Conservation (phyloP, 1,284 basidiomycete genomes). For the Ceratobasidium sp. region DNA sequence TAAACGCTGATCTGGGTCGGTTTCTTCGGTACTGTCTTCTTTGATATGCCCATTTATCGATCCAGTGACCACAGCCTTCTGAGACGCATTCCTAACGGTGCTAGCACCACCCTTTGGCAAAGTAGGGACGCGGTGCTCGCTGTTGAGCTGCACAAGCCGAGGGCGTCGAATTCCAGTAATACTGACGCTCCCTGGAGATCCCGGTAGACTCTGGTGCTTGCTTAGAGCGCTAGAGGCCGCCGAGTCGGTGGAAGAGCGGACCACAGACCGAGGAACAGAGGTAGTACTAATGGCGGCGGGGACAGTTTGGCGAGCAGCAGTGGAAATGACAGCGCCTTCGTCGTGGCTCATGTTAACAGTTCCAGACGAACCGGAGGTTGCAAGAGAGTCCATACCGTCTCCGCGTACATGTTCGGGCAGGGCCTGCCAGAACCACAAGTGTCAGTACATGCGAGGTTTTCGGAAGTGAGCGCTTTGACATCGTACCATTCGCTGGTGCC, state of each 20-base stretch:
- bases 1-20: slow-evolving; percentile 67
- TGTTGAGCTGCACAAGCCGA: slow-evolving; percentile 79
- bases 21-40: slow-evolving; percentile 51
- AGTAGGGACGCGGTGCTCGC: slow-evolving; percentile 72
- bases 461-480: background rate
- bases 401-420: slow-evolving; percentile 10
- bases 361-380: slow-evolving; percentile 25
- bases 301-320: slow-evolving; percentile 31
- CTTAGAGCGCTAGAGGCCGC: slow-evolving; percentile 47
- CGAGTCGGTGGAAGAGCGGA: slow-evolving; percentile 48
- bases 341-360: slow-evolving; percentile 11
- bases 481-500: slow-evolving; percentile 28
- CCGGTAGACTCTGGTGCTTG: slow-evolving; percentile 25
- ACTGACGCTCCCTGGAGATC: slow-evolving; percentile 34
- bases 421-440: slow-evolving; percentile 7
- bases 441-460: slow-evolving; percentile 8
- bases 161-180: slow-evolving; percentile 55
- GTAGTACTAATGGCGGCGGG: slow-evolving; percentile 32
- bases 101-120: slow-evolving; percentile 55
- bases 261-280: slow-evolving; percentile 48
- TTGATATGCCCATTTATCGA: slow-evolving; percentile 50
- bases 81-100: slow-evolving; percentile 67
- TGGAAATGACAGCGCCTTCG: slow-evolving; percentile 32
- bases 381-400: background rate
- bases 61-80: slow-evolving; percentile 68